phyloP scores from a whole-genome alignment of 1,139 yeast genomes.

The Debaryomyces robertsiae region DNA sequence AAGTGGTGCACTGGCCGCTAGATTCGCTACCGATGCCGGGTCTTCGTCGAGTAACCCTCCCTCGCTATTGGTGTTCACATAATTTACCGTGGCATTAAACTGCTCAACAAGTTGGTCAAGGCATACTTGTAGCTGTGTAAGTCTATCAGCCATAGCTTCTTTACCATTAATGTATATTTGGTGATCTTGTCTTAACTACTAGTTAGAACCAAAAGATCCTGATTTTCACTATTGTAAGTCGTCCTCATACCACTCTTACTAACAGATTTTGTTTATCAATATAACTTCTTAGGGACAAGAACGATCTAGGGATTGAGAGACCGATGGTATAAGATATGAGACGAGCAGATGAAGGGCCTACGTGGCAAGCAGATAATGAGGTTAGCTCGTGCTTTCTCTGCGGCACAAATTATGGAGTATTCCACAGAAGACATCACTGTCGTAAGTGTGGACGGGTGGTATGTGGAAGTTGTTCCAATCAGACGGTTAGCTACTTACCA shows the following conservation, averaged over 20 bases:
- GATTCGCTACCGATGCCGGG: conserved; percentile 40
- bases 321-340: neutral
- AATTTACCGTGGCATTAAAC: conserved; percentile 86
- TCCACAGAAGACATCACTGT: conserved; percentile 89
- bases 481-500: conserved; percentile 44
- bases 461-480: conserved; percentile 66
- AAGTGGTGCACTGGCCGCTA: conserved; percentile 52
- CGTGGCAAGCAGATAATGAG: conserved; percentile 81
- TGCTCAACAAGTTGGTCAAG: conserved; percentile 90
- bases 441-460: conserved; percentile 80
- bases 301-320: no score
- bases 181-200: neutral
- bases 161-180: neutral
- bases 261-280: neutral
- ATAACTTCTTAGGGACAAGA: neutral
- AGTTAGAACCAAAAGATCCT: neutral
- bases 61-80: conserved; percentile 60
- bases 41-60: conserved; percentile 43
- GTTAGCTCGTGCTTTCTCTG: conserved; percentile 68
- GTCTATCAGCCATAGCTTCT: conserved; percentile 68
- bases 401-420: conserved; percentile 55
- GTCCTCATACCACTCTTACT: conserved; percentile 2
- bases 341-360: conserved; percentile 34
- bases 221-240: neutral
- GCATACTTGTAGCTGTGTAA: conserved; percentile 90